Conservation (phyloP, 1,284 basidiomycete genomes). For the Sutorius eximius region DNA sequence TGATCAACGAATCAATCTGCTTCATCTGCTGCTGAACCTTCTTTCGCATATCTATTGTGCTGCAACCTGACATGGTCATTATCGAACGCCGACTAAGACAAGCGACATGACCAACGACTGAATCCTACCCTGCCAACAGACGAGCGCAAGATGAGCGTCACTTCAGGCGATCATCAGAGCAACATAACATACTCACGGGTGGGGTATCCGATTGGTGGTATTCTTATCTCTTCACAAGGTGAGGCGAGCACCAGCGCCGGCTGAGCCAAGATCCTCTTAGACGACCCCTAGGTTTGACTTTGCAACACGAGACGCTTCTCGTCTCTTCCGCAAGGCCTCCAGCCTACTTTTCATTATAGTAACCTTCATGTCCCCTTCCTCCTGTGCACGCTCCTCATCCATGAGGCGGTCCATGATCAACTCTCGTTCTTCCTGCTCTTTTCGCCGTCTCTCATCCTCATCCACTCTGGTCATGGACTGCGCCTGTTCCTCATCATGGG, state of each 20-base stretch:
- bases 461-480: slow-evolving; percentile 38
- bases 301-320: slow-evolving; percentile 43
- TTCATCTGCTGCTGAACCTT: neutral
- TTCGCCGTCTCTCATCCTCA: slow-evolving; percentile 46
- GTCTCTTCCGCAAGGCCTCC: slow-evolving; percentile 58
- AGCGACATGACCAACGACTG: neutral
- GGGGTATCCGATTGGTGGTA: neutral
- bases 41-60: neutral
- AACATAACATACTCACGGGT: neutral
- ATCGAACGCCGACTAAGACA: neutral
- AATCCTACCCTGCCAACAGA: neutral
- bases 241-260: neutral
- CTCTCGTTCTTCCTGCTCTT: slow-evolving; percentile 71
- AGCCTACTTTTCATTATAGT: slow-evolving; percentile 60
- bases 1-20: neutral
- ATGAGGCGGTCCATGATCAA: slow-evolving; percentile 78
- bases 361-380: slow-evolving; percentile 79
- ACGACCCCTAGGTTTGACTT: slow-evolving; percentile 23
- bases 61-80: too few species aligned
- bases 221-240: neutral
- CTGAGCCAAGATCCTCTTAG: slow-evolving; percentile 6
- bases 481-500: slow-evolving; percentile 24
- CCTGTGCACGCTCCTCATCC: slow-evolving; percentile 79
- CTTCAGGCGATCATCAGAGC: neutral
- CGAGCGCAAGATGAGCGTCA: neutral